Conservation (phyloP, 2,329 filamentous ascomycete genomes). For the Pseudopyricularia cyperi region DNA sequence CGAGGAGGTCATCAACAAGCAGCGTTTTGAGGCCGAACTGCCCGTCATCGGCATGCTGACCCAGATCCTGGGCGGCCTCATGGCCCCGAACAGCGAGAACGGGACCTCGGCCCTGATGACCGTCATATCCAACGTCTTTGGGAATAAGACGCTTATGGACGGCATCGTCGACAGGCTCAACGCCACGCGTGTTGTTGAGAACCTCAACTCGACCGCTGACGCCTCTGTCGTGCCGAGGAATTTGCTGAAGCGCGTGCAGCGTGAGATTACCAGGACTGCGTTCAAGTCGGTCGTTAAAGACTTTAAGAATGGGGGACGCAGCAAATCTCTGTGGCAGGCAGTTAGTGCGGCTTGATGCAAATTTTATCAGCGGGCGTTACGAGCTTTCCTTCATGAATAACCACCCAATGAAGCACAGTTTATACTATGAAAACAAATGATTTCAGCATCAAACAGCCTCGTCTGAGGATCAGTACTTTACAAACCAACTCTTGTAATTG, state of each 20-base stretch:
- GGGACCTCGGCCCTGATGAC: background rate
- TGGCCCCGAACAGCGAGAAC: conserved; percentile 3
- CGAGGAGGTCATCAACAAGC: conserved; percentile 27
- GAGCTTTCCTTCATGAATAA: too few relatives aligned
- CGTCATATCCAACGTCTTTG: background rate
- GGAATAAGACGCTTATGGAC: background rate
- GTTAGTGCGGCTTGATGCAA: too few relatives aligned
- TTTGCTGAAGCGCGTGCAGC: background rate
- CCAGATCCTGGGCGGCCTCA: conserved; percentile 22
- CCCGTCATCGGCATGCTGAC: conserved; percentile 24
- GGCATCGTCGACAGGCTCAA: background rate
- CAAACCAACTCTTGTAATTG: too few relatives aligned
- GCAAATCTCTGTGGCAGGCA: background rate
- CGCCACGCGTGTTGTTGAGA: background rate
- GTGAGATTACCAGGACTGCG: background rate
- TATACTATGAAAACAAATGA: too few relatives aligned
- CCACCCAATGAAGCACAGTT: too few relatives aligned
- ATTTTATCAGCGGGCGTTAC: too few relatives aligned
- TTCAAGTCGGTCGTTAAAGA: background rate
- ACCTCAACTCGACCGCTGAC: background rate
- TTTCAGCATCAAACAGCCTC: too few relatives aligned
- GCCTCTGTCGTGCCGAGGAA: background rate
- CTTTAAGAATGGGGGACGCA: background rate
- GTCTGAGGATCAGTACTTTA: too few relatives aligned
- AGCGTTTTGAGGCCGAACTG: conserved; percentile 19